phyloP scores from a whole-genome alignment of 1,139 yeast genomes.

The Debaryomycetaceae sp. region DNA sequence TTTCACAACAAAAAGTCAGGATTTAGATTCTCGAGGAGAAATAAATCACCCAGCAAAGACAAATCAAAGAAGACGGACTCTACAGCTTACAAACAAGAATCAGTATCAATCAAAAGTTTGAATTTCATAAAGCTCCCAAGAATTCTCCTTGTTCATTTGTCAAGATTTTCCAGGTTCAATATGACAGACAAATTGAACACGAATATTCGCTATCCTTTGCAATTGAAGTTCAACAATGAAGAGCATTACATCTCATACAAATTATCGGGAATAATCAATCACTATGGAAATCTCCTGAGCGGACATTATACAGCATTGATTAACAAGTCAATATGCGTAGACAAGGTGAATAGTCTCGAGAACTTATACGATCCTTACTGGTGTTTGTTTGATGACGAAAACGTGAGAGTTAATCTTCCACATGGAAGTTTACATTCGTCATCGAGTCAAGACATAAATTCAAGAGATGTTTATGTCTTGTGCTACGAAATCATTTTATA shows the following conservation, averaged over 20 bases:
- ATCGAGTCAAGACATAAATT: slow-evolving; percentile 37
- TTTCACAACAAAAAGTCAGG: slow-evolving; percentile 32
- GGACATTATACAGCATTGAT: slow-evolving; percentile 75
- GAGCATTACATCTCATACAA: slow-evolving; percentile 47
- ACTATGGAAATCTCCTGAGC: slow-evolving; percentile 64
- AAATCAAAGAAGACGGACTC: slow-evolving; percentile 6
- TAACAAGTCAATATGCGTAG: slow-evolving; percentile 43
- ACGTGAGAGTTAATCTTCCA: slow-evolving; percentile 44
- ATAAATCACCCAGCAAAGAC: slow-evolving; percentile 33
- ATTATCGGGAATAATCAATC: slow-evolving; percentile 63
- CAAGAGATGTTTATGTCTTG: slow-evolving; percentile 69
- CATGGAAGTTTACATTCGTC: slow-evolving; percentile 42
- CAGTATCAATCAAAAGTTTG: slow-evolving; percentile 49
- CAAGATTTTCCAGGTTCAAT: slow-evolving; percentile 55
- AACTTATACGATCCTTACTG: slow-evolving; percentile 38
- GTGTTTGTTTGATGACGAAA: slow-evolving; percentile 75
- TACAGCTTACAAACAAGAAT: slow-evolving; percentile 4
- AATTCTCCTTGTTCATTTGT: slow-evolving; percentile 61
- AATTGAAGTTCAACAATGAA: slow-evolving; percentile 44
- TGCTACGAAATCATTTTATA: slow-evolving; percentile 53
- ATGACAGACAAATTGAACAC: slow-evolving; percentile 55
- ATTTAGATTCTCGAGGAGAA: slow-evolving; percentile 32
- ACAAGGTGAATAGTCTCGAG: slow-evolving; percentile 19
- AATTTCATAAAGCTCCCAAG: slow-evolving; percentile 64
- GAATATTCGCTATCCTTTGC: slow-evolving; percentile 50